Conservation (phyloP, 139 green algal genomes). For the Closterium sp. region DNA sequence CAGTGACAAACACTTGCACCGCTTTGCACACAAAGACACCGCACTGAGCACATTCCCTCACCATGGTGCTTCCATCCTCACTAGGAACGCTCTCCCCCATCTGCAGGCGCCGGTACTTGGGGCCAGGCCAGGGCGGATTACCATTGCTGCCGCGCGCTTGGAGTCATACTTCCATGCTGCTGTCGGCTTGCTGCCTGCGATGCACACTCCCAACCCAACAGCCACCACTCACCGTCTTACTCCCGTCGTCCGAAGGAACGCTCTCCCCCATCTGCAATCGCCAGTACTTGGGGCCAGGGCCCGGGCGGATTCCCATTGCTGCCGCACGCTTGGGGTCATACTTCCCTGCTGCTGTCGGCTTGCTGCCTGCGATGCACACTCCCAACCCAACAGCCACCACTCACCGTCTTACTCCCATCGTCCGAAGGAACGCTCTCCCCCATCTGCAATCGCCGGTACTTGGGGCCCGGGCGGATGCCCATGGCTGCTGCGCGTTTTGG, state of each 20-base stretch:
- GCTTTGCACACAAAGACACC: no score
- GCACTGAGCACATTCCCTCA: no score
- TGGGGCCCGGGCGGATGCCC: slow-evolving; percentile 69
- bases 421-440: slow-evolving; percentile 66
- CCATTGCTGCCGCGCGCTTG: slow-evolving; percentile 71
- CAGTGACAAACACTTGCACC: no score
- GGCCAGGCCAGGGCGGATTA: slow-evolving; percentile 70
- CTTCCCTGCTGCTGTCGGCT: slow-evolving; percentile 74
- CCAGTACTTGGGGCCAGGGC: slow-evolving; percentile 70
- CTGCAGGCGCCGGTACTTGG: slow-evolving; percentile 73
- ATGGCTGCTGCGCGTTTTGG: slow-evolving; percentile 71
- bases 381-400: slow-evolving; percentile 85
- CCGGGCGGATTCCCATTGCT: slow-evolving; percentile 71
- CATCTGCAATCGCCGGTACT: slow-evolving; percentile 71
- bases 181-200: slow-evolving; percentile 24
- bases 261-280: slow-evolving; percentile 71
- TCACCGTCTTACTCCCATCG: slow-evolving; percentile 52
- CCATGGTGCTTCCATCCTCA: slow-evolving; percentile 49
- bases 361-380: slow-evolving; percentile 13
- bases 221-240: slow-evolving; percentile 28
- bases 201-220: slow-evolving; percentile 83
- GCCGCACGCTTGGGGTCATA: slow-evolving; percentile 78
- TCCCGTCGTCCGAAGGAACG: slow-evolving; percentile 62
- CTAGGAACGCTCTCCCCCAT: slow-evolving; percentile 65
- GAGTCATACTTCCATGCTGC: slow-evolving; percentile 85